Evolutionary conservation across 1,284 basidiomycete genomes (phyloP).

Genomic region (Melampsora medusae): DNA sequence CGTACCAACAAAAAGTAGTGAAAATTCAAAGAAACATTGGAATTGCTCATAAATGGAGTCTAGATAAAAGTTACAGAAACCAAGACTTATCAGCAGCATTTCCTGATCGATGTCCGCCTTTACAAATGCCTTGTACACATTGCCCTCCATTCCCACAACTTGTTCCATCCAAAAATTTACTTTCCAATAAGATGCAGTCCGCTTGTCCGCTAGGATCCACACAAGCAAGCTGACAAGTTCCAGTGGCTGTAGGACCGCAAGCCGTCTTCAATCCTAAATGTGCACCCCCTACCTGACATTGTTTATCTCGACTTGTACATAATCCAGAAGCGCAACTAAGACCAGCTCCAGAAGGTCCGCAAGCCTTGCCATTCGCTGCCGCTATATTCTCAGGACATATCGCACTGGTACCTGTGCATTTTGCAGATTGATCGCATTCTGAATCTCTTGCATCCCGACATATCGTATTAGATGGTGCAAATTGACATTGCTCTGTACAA

Average conservation of each 20-base stretch:
- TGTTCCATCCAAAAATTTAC: slow-evolving; percentile 51
- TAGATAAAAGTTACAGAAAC: too few species aligned
- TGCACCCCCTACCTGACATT: slow-evolving; percentile 49
- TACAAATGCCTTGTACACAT: slow-evolving; percentile 51
- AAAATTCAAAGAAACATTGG: too few species aligned
- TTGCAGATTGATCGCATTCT: slow-evolving; percentile 51
- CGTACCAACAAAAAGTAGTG: too few species aligned
- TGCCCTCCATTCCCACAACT: slow-evolving; percentile 52
- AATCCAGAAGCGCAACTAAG: slow-evolving; percentile 51
- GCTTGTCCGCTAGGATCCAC: slow-evolving; percentile 49
- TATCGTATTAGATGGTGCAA: slow-evolving; percentile 48
- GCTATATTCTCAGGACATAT: slow-evolving; percentile 50
- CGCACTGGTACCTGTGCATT: slow-evolving; percentile 50
- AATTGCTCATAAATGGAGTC: too few species aligned
- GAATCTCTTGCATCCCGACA: slow-evolving; percentile 50
- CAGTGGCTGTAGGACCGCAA: slow-evolving; percentile 49
- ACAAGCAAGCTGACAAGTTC: slow-evolving; percentile 50
- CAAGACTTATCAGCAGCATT: slow-evolving; percentile 44
- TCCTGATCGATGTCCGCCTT: slow-evolving; percentile 49
- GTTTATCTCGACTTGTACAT: slow-evolving; percentile 52
- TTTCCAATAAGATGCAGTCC: slow-evolving; percentile 51
- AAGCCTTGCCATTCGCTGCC: slow-evolving; percentile 49
- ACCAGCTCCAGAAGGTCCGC: slow-evolving; percentile 47
- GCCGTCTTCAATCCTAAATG: slow-evolving; percentile 48
- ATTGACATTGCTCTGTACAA: slow-evolving; percentile 50